A percentile compares a stretch with the other conserved stretches of the same genome.
phyloP scores from a whole-genome alignment of 495 filamentous ascomycete species.

The Aspergillus biplanus region DNA sequence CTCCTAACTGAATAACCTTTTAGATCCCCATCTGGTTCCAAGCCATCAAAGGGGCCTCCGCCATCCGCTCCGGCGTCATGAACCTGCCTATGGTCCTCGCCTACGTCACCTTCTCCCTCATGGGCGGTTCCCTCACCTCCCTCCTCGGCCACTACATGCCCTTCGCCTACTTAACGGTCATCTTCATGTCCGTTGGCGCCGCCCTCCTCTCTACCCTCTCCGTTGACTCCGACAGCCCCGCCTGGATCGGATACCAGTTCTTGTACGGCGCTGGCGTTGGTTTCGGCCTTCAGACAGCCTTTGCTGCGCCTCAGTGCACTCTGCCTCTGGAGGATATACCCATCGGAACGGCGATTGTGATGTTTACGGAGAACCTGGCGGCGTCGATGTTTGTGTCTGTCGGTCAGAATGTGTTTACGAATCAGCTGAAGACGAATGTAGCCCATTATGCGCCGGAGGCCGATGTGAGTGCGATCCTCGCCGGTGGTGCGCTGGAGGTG shows the following conservation, averaged over 20 bases:
- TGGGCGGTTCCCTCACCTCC: slow-evolving; percentile 25
- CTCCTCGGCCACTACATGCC: slow-evolving; percentile 46
- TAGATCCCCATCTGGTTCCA: slow-evolving; percentile 46
- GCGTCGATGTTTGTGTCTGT: slow-evolving; percentile 72
- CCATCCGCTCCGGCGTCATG: slow-evolving; percentile 36
- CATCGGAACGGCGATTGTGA: slow-evolving; percentile 61
- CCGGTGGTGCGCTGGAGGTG: slow-evolving; percentile 65
- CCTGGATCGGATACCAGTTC: slow-evolving; percentile 35
- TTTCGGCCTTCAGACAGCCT: slow-evolving; percentile 35
- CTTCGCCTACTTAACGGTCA: slow-evolving; percentile 58
- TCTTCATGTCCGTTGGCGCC: slow-evolving; percentile 62
- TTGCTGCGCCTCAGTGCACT: slow-evolving; percentile 67
- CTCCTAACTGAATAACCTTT: background rate
- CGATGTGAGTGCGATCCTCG: slow-evolving; percentile 50
- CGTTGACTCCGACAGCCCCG: slow-evolving; percentile 13
- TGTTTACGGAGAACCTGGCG: slow-evolving; percentile 68
- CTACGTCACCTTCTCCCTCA: slow-evolving; percentile 24
- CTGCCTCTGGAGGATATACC: slow-evolving; percentile 62
- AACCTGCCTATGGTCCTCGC: slow-evolving; percentile 32
- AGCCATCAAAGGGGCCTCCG: slow-evolving; percentile 33
- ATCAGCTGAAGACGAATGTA: slow-evolving; percentile 61
- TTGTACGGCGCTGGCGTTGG: slow-evolving; percentile 32
- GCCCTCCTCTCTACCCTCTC: slow-evolving; percentile 44
- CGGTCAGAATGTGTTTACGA: slow-evolving; percentile 72
- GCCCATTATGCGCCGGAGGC: slow-evolving; percentile 46